These are phyloP conservation scores for Pichia heedii DNA, from an alignment of 805 yeast species.

Conservation along the genomic window DNA sequence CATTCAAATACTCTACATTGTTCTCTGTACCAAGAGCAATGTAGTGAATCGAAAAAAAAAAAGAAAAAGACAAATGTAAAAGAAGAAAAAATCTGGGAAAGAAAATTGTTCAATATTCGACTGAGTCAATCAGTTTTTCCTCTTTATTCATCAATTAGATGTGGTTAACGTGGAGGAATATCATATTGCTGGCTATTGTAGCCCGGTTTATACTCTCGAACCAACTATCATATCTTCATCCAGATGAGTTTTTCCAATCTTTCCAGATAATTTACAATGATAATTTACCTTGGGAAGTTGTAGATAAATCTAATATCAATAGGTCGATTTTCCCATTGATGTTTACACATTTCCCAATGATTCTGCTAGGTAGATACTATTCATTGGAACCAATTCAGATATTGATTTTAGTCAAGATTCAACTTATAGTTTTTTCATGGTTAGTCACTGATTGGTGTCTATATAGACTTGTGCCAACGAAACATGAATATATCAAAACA, in stretches of 20 bases:
- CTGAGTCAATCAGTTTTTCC: too few species aligned
- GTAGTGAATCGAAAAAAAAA: too few species aligned
- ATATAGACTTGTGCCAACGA: conserved; percentile 25
- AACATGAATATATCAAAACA: conserved; percentile 31
- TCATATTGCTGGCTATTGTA: conserved; percentile 35
- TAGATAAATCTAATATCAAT: conserved; percentile 38
- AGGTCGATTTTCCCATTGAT: conserved; percentile 67
- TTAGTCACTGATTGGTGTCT: conserved; percentile 24
- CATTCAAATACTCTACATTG: too few species aligned
- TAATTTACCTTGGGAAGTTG: conserved; percentile 80
- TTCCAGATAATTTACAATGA: conserved; percentile 58
- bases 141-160: background rate
- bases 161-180: conserved; percentile 31
- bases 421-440: conserved; percentile 29
- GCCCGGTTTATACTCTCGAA: conserved; percentile 50
- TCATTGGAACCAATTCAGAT: conserved; percentile 36
- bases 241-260: conserved; percentile 96
- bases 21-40: too few species aligned
- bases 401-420: conserved; percentile 46
- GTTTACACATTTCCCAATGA: conserved; percentile 59
- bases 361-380: conserved; percentile 30
- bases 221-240: conserved; percentile 83
- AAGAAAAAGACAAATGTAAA: too few species aligned
- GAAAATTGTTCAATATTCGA: too few species aligned
- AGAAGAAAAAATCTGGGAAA: too few species aligned